phyloP scores from a whole-genome alignment of 2,329 filamentous ascomycete species.

The Talaromyces verruculosus region DNA sequence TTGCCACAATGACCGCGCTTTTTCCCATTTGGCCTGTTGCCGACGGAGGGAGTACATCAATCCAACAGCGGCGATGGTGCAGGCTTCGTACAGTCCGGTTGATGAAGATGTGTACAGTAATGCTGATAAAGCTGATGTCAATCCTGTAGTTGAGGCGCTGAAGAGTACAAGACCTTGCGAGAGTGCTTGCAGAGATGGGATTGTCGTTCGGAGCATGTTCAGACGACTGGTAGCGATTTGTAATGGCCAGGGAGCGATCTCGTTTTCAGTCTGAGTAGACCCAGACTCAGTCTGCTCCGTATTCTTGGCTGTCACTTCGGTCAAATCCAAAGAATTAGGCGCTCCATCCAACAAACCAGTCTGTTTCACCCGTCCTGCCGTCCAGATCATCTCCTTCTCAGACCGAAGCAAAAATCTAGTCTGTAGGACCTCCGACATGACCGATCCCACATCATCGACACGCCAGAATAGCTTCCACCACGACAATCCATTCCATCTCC shows the following conservation, averaged over 20 bases:
- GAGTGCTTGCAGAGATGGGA: conserved; percentile 69
- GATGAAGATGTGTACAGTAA: conserved; percentile 57
- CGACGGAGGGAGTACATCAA: conserved; percentile 57
- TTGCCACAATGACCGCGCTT: conserved; percentile 54
- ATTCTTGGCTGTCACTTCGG: conserved; percentile 12
- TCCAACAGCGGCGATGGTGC: conserved; percentile 60
- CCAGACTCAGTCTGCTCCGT: conserved; percentile 24
- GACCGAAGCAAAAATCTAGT: conserved; percentile 74
- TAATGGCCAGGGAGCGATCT: conserved; percentile 62
- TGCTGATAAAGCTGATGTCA: conserved; percentile 57
- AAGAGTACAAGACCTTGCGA: conserved; percentile 74
- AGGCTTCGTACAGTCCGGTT: conserved; percentile 57
- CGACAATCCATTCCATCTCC: conserved; percentile 72
- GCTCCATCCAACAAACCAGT: conserved; percentile 52
- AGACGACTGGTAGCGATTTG: conserved; percentile 71
- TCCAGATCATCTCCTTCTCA: conserved; percentile 78
- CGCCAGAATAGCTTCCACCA: conserved; percentile 98
- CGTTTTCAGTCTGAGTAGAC: conserved; percentile 4
- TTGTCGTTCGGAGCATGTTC: conserved; percentile 64
- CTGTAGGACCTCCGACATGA: conserved; percentile 74
- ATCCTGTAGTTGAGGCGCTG: conserved; percentile 69
- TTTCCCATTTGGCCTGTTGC: conserved; percentile 61
- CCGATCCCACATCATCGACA: conserved; percentile 85
- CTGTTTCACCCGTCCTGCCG: conserved; percentile 73
- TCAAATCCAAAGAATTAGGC: conserved; percentile 13